Evolutionary conservation across 208 protist genomes (phyloP).

Genomic region (Trichomonas tenax): DNA sequence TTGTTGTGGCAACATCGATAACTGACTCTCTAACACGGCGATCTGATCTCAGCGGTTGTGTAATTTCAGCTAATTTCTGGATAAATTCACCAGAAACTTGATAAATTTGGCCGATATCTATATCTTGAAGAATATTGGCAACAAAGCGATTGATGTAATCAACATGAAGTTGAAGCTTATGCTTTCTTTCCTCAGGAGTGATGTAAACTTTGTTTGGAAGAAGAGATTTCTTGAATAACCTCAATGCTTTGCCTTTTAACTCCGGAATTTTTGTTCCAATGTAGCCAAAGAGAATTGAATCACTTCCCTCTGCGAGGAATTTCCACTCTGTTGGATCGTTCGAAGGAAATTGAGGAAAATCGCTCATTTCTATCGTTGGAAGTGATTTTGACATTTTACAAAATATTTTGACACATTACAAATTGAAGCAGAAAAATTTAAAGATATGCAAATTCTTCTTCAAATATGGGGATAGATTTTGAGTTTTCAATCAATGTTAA

Average conservation of each 20-base stretch:
- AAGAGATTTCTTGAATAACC: constrained; percentile 1
- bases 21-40: not conserved
- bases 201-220: not conserved
- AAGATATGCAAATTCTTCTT: too few species aligned
- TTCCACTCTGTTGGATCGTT: not conserved
- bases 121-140: not conserved
- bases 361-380: not conserved
- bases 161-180: not conserved
- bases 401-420: too few species aligned
- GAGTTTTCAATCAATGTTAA: too few species aligned
- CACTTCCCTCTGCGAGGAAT: not conserved
- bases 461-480: too few species aligned
- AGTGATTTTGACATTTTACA: not conserved
- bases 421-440: too few species aligned
- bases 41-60: not conserved
- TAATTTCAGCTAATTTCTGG: not conserved
- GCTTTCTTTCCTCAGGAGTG: not conserved
- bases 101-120: not conserved
- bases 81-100: not conserved
- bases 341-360: not conserved
- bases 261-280: not conserved
- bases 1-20: not conserved
- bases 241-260: not conserved
- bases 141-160: not conserved
- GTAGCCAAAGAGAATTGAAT: not conserved